A percentile compares a stretch with the other conserved stretches of the same genome.
Conservation (phyloP, 2,329 filamentous ascomycete genomes). For the Exserohilum turcica region DNA sequence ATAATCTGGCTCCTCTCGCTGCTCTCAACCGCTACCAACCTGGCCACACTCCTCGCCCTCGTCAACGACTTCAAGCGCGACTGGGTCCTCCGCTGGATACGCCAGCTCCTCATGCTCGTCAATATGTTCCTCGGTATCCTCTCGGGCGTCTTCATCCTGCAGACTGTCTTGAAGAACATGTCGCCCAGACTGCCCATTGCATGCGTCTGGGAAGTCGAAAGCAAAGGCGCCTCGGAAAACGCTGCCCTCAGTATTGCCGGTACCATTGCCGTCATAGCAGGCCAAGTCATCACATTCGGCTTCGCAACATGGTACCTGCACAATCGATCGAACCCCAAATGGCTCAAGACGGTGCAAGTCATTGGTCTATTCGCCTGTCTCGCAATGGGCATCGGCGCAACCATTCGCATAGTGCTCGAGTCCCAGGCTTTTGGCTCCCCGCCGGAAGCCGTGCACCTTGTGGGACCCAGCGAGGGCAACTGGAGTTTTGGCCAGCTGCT, state of each 20-base stretch:
- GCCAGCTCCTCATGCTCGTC: conserved; percentile 68
- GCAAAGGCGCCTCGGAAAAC: conserved; percentile 47
- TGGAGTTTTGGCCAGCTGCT: conserved; percentile 70
- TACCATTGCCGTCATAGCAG: conserved; percentile 65
- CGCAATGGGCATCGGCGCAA: conserved; percentile 64
- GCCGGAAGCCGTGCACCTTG: conserved; percentile 51
- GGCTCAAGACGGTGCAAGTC: conserved; percentile 61
- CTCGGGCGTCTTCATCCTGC: conserved; percentile 62
- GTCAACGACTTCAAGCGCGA: conserved; percentile 69
- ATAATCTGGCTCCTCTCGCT: conserved; percentile 71
- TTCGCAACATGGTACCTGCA: conserved; percentile 70
- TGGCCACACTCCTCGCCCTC: conserved; percentile 67
- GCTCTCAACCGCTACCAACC: conserved; percentile 69
- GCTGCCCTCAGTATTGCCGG: conserved; percentile 60
- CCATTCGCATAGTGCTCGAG: conserved; percentile 61
- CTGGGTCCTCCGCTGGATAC: conserved; percentile 69
- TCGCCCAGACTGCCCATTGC: conserved; percentile 62
- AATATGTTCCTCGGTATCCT: conserved; percentile 65
- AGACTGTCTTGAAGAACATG: conserved; percentile 59
- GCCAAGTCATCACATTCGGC: conserved; percentile 63
- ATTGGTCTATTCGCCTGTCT: conserved; percentile 57
- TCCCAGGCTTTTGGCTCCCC: conserved; percentile 66
- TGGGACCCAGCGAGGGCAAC: conserved; percentile 59
- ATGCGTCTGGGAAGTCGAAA: conserved; percentile 62
- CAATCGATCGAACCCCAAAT: conserved; percentile 56